Percentiles rank a stretch among this genome's conserved stretches.
Conservation (phyloP, 352 stramenopile genomes). For the Phytopythium vexans region DNA sequence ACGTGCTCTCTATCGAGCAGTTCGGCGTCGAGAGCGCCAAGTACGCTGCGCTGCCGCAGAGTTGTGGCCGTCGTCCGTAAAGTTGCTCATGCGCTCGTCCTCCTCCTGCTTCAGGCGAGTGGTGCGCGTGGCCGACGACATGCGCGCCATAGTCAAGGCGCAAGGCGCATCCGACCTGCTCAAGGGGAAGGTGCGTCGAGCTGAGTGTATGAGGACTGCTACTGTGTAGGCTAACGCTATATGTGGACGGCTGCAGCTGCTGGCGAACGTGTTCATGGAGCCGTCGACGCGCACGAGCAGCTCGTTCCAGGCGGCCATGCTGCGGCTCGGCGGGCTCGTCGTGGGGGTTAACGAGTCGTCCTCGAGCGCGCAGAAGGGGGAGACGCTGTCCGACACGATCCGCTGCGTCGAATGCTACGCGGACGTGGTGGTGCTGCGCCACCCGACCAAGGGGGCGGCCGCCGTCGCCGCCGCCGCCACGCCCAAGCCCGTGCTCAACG, state of each 20-base stretch:
- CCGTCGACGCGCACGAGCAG: slow-evolving; percentile 97
- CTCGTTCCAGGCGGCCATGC: slow-evolving; percentile 98
- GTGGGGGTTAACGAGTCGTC: slow-evolving; percentile 93
- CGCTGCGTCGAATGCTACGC: slow-evolving; percentile 95
- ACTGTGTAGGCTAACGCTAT: slow-evolving; percentile 1
- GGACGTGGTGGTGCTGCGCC: slow-evolving; percentile 94
- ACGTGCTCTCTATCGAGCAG: slow-evolving; percentile 79
- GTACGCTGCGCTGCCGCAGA: slow-evolving; percentile 17
- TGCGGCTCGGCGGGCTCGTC: slow-evolving; percentile 94
- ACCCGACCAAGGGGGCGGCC: slow-evolving; percentile 90
- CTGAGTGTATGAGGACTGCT: background rate
- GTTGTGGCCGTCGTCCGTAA: too few relatives aligned
- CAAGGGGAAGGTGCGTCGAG: slow-evolving; percentile 62
- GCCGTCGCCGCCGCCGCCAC: slow-evolving; percentile 68
- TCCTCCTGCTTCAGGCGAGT: slow-evolving; percentile 41
- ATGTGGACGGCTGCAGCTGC: slow-evolving; percentile 45
- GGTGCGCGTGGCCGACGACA: slow-evolving; percentile 72
- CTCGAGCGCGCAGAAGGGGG: slow-evolving; percentile 97
- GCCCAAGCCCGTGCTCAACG: slow-evolving; percentile 94
- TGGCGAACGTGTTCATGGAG: slow-evolving; percentile 98
- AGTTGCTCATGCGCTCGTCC: slow-evolving; percentile 1
- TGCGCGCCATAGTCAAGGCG: slow-evolving; percentile 79
- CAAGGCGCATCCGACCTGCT: slow-evolving; percentile 72
- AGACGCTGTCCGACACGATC: slow-evolving; percentile 98
- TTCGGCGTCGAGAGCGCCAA: slow-evolving; percentile 72